Evolutionary conservation across 768 basidiomycete genomes (phyloP), one percentile per base, ranked within the genome.

Genomic region (Mycena filopes): DNA sequence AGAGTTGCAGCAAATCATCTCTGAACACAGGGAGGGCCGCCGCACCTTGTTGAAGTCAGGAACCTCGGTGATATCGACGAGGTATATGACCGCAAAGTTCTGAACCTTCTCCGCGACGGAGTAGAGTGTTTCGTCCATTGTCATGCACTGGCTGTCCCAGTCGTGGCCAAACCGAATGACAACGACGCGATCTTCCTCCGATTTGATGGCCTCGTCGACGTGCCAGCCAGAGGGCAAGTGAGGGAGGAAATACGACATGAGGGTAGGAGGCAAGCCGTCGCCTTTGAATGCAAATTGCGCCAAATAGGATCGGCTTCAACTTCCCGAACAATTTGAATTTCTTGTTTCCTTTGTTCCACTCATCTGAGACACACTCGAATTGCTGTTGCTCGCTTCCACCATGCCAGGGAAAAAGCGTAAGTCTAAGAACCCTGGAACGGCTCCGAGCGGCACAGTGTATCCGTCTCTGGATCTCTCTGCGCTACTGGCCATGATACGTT

Each of bases 191-290:
- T 98, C 95, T 77, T 99, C 98, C 77, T 99, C 98, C 0, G 96
- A 97, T 70, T 98, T 94, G 78, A 99, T 99, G 10, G 97, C 95
- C 76, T 98, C 96, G 74, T 99, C 98, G 67, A 99, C 98, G 75
- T 99, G 98, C 97, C 97, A 98, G 45, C 96, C 94, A 72, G 93
- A 93, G 1, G 91, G 92, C 3, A 96, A 84, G 72, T 95, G 93
- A 0, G 93, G 92, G 16, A 95, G 87, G 75, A 95, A 94, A 79
- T 61, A 61, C 33, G 60, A 61, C 60, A 61, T 61, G 60, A 25
- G 16, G 25, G 46, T 1, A 26, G 23, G 16, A 31, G 15, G 36
- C 2, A 11, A 36, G 36, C 33, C 12, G 12, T 33, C 33, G 33
- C 33, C 33, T 33, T 33, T 6, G 7, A 12, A 33, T 33, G n/a